phyloP scores from a whole-genome alignment of 2,329 filamentous ascomycete species.

The Didymella segeticola region DNA sequence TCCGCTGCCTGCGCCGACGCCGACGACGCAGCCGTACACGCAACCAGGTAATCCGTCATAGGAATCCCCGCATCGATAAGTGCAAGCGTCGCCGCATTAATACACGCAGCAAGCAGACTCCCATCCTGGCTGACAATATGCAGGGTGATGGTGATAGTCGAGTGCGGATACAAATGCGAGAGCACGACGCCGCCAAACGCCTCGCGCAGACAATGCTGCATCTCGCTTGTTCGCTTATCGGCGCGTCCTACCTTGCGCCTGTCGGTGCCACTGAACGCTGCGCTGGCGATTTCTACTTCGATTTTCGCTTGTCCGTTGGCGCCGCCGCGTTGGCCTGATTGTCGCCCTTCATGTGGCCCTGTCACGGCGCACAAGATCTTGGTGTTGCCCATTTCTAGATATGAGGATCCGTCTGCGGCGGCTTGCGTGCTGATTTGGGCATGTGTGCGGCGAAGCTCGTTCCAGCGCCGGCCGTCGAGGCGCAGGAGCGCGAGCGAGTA shows the following conservation, averaged over 20 bases:
- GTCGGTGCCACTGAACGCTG: conserved; percentile 87
- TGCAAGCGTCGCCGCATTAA: conserved; percentile 91
- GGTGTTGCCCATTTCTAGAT: conserved; percentile 96
- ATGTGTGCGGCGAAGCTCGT: conserved; percentile 88
- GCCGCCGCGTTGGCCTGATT: conserved; percentile 55
- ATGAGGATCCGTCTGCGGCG: conserved; percentile 89
- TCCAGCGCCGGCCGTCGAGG: conserved; percentile 84
- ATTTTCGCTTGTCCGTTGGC: conserved; percentile 68
- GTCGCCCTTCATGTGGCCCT: conserved; percentile 77
- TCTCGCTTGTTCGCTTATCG: conserved; percentile 76
- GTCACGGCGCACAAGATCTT: conserved; percentile 93
- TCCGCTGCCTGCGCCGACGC: conserved; percentile 60
- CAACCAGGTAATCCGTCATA: conserved; percentile 89
- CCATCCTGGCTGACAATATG: conserved; percentile 92
- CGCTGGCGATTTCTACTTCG: conserved; percentile 81
- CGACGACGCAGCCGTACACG: conserved; percentile 83
- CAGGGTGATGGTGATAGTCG: conserved; percentile 80
- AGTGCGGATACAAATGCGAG: conserved; percentile 87
- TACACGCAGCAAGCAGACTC: conserved; percentile 82
- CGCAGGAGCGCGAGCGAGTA: conserved; percentile 81
- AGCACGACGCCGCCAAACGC: conserved; percentile 81
- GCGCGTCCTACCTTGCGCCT: conserved; percentile 66
- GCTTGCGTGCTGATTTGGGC: conserved; percentile 92
- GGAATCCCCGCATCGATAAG: conserved; percentile 94
- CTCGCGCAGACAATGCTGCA: conserved; percentile 78